Conservation (phyloP, 805 yeast genomes). For the Saccharomycopsis capsularis region DNA sequence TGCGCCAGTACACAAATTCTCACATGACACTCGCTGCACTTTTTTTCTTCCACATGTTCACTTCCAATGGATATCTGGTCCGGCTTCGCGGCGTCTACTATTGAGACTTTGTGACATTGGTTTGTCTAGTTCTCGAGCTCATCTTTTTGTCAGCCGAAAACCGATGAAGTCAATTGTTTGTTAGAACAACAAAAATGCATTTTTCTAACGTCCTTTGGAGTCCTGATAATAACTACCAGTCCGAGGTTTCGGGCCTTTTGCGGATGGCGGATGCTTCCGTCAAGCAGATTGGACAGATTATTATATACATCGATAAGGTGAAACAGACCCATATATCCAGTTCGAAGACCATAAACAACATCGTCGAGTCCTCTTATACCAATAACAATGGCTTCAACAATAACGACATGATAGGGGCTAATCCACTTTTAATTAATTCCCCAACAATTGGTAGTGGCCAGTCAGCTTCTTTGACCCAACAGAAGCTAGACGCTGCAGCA, state of each 20-base stretch:
- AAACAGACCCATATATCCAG: constrained; percentile 4
- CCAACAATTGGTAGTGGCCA: neutral
- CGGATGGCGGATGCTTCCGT: constrained; percentile 6
- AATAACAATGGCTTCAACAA: constrained; percentile 14
- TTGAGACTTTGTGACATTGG: too few relatives aligned
- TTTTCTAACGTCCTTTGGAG: constrained; percentile 16
- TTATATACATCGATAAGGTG: constrained; percentile 6
- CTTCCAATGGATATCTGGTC: too few relatives aligned
- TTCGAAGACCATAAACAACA: constrained; percentile 2
- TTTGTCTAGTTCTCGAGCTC: too few relatives aligned
- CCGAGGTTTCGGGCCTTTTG: constrained; percentile 7
- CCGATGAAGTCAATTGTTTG: too few relatives aligned
- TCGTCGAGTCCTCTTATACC: constrained; percentile 16
- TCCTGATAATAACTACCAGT: constrained; percentile 14
- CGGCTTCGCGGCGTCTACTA: too few relatives aligned
- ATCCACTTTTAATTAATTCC: constrained; percentile 2
- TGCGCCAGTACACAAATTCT: too few relatives aligned
- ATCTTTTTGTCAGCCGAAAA: too few relatives aligned
- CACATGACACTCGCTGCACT: too few relatives aligned
- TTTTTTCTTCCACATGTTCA: too few relatives aligned
- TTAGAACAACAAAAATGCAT: too few relatives aligned
- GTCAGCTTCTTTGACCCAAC: neutral
- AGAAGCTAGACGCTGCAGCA: neutral
- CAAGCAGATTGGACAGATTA: constrained; percentile 13
- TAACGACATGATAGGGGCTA: neutral